Conservation (phyloP, 305 asterid genomes). For the Solanum hybrid region DNA sequence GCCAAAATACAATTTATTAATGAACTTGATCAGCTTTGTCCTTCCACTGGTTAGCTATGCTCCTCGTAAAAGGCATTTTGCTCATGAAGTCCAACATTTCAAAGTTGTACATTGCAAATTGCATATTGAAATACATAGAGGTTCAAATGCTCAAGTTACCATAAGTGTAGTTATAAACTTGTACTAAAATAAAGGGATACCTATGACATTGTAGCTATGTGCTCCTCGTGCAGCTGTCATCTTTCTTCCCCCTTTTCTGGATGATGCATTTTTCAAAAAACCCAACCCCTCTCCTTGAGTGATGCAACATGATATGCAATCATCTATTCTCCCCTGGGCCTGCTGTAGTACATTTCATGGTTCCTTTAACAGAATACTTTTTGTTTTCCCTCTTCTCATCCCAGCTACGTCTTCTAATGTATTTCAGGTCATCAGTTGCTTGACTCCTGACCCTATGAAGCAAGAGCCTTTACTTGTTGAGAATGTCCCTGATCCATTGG, state of each 20-base stretch:
- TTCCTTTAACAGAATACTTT: background rate
- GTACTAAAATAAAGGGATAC: background rate
- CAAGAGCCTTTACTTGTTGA: slow-evolving; percentile 76
- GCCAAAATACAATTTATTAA: background rate
- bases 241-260: background rate
- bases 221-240: background rate
- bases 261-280: background rate
- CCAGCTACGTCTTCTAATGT: slow-evolving; percentile 4
- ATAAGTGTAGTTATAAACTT: background rate
- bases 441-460: slow-evolving; percentile 75
- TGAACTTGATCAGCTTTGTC: background rate
- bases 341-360: background rate
- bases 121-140: background rate
- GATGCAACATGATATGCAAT: background rate
- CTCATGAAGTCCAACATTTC: background rate
- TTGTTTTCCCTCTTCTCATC: background rate
- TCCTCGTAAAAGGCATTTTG: background rate
- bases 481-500: slow-evolving; percentile 74
- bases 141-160: background rate
- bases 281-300: background rate
- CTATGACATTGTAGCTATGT: background rate
- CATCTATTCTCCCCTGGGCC: background rate
- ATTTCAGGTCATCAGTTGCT: slow-evolving; percentile 61
- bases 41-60: background rate
- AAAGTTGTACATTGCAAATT: background rate